A percentile compares a stretch with the other conserved stretches of the same genome.
Evolutionary conservation across 139 green algal genomes (phyloP).

Genomic region (Asterochloris erici): DNA sequence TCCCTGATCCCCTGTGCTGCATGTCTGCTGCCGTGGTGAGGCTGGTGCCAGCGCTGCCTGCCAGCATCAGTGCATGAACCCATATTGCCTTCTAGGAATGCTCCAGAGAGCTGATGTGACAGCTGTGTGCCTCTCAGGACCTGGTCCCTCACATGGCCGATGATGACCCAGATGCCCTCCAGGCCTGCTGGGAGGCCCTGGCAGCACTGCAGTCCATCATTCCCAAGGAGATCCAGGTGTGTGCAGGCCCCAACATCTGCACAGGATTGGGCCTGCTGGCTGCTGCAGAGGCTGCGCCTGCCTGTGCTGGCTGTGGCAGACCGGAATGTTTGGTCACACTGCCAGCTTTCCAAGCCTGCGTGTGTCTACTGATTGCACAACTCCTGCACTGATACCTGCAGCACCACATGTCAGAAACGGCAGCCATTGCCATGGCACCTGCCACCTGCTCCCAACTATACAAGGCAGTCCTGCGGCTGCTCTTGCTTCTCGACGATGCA

Average conservation of each 20-base stretch:
- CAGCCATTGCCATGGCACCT: too few species aligned
- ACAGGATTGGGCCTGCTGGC: neutral
- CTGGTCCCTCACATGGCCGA: conserved; percentile 36
- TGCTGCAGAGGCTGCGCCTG: conserved; percentile 4
- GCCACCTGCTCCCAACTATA: too few species aligned
- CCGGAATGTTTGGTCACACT: neutral
- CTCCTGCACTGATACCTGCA: too few species aligned
- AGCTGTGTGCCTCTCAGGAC: neutral
- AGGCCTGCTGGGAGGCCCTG: conserved; percentile 55
- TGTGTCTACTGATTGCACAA: too few species aligned
- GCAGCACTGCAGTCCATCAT: neutral
- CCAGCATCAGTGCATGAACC: too few species aligned
- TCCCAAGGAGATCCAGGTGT: neutral
- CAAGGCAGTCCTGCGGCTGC: too few species aligned
- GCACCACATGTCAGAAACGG: too few species aligned
- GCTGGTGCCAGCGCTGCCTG: too few species aligned
- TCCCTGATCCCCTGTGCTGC: neutral
- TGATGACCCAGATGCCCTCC: conserved; percentile 43
- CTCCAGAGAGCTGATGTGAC: too few species aligned
- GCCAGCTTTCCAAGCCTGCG: too few species aligned
- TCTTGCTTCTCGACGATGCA: too few species aligned
- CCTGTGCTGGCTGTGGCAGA: neutral
- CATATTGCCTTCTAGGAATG: too few species aligned
- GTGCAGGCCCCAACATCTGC: neutral
- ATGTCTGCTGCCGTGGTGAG: neutral